These are phyloP conservation scores for Soucietia sequanensis DNA, from an alignment of 805 yeast species.

Conservation along the genomic window DNA sequence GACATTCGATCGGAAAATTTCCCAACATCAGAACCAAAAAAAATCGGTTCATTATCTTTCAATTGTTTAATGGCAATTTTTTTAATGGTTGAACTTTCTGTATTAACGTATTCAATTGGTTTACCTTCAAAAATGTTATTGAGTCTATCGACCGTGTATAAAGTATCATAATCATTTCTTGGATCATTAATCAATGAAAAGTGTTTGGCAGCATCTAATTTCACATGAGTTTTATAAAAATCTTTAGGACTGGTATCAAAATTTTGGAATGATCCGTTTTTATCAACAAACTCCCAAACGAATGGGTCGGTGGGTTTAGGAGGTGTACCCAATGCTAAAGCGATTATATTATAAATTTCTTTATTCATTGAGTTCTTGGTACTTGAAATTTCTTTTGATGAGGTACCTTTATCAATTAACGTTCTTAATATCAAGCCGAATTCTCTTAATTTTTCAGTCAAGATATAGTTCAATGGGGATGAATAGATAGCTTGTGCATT, in stretches of 20 bases:
- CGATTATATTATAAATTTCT: slow-evolving; percentile 62
- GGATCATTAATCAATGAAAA: slow-evolving; percentile 82
- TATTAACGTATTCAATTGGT: slow-evolving; percentile 68
- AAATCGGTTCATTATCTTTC: slow-evolving; percentile 72
- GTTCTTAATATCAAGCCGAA: slow-evolving; percentile 69
- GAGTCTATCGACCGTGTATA: slow-evolving; percentile 69
- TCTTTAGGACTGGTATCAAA: slow-evolving; percentile 62
- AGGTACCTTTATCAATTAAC: slow-evolving; percentile 41
- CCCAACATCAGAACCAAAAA: slow-evolving; percentile 90
- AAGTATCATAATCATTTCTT: slow-evolving; percentile 62
- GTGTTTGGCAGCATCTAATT: slow-evolving; percentile 48
- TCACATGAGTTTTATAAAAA: slow-evolving; percentile 57
- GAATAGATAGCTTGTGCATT: slow-evolving; percentile 57
- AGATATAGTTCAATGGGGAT: slow-evolving; percentile 52
- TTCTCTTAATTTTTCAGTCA: slow-evolving; percentile 73
- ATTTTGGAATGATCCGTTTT: slow-evolving; percentile 56
- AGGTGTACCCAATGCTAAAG: slow-evolving; percentile 74
- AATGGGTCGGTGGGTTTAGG: slow-evolving; percentile 69
- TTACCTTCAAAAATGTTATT: slow-evolving; percentile 74
- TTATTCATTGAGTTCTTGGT: slow-evolving; percentile 47
- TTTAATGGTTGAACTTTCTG: slow-evolving; percentile 58
- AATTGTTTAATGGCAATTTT: slow-evolving; percentile 64
- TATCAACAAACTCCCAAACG: slow-evolving; percentile 73
- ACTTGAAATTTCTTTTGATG: slow-evolving; percentile 33
- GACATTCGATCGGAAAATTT: slow-evolving; percentile 59